Conservation (phyloP, 2,329 filamentous ascomycete species). For the Aurifilum marmelostoma region DNA sequence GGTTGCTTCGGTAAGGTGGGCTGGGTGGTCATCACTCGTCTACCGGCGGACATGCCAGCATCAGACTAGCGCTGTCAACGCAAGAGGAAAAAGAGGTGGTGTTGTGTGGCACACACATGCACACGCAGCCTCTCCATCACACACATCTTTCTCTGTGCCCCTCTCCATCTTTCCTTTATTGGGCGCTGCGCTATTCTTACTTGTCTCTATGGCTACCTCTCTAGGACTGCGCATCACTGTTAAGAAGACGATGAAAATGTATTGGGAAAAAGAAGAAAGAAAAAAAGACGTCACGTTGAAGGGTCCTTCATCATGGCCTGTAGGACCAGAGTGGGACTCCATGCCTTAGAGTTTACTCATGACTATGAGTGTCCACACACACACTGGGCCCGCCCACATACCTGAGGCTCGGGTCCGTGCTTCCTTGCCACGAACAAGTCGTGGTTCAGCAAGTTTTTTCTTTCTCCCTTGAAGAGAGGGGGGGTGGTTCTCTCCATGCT, state of each 20-base stretch:
- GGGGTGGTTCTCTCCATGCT: too few species aligned
- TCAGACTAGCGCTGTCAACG: neutral
- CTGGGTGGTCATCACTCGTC: neutral
- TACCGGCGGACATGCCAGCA: neutral
- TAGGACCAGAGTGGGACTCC: neutral
- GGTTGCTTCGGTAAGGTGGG: constrained; percentile 1
- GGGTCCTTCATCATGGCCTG: neutral
- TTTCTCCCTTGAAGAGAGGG: too few species aligned
- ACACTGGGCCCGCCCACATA: neutral
- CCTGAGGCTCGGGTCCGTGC: neutral
- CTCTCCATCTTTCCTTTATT: too few species aligned
- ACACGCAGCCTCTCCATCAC: too few species aligned
- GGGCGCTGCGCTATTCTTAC: too few species aligned
- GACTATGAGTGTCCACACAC: neutral
- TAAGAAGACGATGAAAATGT: neutral
- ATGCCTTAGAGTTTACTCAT: neutral
- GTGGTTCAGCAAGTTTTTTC: neutral
- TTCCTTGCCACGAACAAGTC: neutral
- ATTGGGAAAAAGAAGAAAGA: too few species aligned
- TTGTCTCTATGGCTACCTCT: neutral
- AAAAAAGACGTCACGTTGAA: neutral
- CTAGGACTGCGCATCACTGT: neutral
- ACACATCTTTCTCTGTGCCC: too few species aligned
- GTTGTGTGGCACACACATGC: neutral
- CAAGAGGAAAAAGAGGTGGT: neutral